phyloP scores from a whole-genome alignment of 805 yeast species.

The Priceomyces castillae region DNA sequence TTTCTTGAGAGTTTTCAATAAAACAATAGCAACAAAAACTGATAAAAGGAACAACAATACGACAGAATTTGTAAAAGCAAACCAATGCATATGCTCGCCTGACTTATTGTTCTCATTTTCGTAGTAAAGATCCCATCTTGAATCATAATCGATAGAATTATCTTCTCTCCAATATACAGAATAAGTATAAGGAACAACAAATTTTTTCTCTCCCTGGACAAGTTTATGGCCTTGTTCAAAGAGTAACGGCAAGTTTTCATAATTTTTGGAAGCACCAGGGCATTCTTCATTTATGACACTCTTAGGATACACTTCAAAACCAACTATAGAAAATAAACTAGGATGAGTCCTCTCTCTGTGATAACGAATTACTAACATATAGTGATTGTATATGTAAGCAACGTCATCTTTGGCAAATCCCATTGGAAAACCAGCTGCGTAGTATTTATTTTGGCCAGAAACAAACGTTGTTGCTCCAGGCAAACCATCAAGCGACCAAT shows the following conservation, averaged over 20 bases:
- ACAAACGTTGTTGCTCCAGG: constrained; percentile 88
- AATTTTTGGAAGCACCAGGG: constrained; percentile 69
- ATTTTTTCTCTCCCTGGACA: constrained; percentile 25
- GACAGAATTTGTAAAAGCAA: constrained; percentile 69
- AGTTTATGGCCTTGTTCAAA: constrained; percentile 28
- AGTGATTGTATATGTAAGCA: constrained; percentile 71
- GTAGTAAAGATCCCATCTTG: constrained; percentile 73
- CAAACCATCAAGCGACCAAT: constrained; percentile 79
- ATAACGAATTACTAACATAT: constrained; percentile 75
- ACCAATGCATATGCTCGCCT: constrained; percentile 63
- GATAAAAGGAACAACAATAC: constrained; percentile 62
- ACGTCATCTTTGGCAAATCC: constrained; percentile 63
- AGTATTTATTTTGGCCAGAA: constrained; percentile 60
- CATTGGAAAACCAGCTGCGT: constrained; percentile 82
- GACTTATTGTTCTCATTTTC: constrained; percentile 49
- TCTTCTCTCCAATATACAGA: constrained; percentile 91
- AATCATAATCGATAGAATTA: constrained; percentile 55
- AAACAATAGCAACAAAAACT: constrained; percentile 60
- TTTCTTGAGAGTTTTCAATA: constrained; percentile 52
- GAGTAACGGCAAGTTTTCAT: constrained; percentile 53
- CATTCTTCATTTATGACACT: constrained; percentile 67
- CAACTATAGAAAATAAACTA: constrained; percentile 61
- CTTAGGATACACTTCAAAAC: constrained; percentile 86
- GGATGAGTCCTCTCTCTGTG: constrained; percentile 45
- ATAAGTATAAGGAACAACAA: constrained; percentile 71